Evolutionary conservation across 805 yeast genomes (phyloP).

Genomic region (Barnettozyma botsteinii): DNA sequence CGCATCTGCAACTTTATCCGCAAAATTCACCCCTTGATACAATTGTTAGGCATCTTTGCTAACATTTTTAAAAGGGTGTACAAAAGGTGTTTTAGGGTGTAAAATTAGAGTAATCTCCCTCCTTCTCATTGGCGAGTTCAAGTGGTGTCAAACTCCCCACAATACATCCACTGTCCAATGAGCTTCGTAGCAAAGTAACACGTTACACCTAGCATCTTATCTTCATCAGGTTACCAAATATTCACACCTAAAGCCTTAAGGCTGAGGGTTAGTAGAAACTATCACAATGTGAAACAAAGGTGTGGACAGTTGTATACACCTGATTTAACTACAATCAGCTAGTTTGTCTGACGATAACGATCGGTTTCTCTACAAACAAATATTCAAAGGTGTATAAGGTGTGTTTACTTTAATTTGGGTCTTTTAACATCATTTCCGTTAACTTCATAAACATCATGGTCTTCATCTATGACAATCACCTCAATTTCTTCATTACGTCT

Average conservation of each 20-base stretch:
- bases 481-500: background rate
- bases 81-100: constrained; percentile 14
- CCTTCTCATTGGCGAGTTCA: constrained; percentile 3
- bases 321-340: too few relatives aligned
- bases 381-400: too few relatives aligned
- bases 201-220: background rate
- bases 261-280: too few relatives aligned
- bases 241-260: too few relatives aligned
- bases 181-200: background rate
- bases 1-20: background rate
- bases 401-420: background rate
- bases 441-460: background rate
- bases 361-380: too few relatives aligned
- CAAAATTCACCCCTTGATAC: background rate
- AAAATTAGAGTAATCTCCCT: constrained; percentile 4
- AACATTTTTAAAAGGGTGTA: constrained; percentile 7
- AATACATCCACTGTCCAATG: background rate
- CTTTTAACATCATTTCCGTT: background rate
- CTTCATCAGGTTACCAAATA: too few relatives aligned
- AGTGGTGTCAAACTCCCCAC: constrained; percentile 2
- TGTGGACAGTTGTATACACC: too few relatives aligned
- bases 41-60: constrained; percentile 3
- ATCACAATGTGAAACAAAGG: too few relatives aligned
- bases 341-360: too few relatives aligned
- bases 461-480: constrained; percentile 5